Evolutionary conservation across 345 rosid genomes (phyloP), one percentile per base, ranked within the genome.

Genomic region (Abelmoschus esculentus): DNA sequence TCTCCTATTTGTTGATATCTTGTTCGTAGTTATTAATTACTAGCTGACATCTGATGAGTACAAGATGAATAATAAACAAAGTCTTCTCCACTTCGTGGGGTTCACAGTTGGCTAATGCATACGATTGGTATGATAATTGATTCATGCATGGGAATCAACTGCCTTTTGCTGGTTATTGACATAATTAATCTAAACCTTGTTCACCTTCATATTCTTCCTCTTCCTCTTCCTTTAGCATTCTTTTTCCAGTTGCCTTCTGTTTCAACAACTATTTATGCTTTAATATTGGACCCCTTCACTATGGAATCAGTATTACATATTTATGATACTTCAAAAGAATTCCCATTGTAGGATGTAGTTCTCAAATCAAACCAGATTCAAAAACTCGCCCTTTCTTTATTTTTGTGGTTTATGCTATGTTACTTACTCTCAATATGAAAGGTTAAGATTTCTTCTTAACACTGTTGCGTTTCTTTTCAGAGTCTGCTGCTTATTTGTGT

Each of bases 401-500:
- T 26, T 65, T 65, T 65, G 4, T 26, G 34, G 55, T 64, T 32
- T 26, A 26, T 65, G 54, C 18, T 65, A 44, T 22, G 28, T 3
- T 26, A 31, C 31, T 2, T 19, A 42, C 54, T 44, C 34, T 11
- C 10, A 14, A 10, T 54, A 19, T 36, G 54, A 49, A 63, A 19
- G 38, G 44, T 73, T 67, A 70, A 47, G 9, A 58, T 67, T 9
- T 61, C 60, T 52, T 36, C 2, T 52, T 58, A 34, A 74, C 62
- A 53, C 56, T n/a, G 50, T 61, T 78, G 34, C 58, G 26, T 22
- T 22, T 22, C 26, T 64, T 66, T 74, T 69, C 87, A 93, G 97
- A 88, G 81, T 75, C 70, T 71, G 75, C 70, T 65, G 84, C 72
- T 66, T 89, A 53, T 87, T 84, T 82, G 74, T 79, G 58, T 78